These are phyloP conservation scores for Colletotrichum camelliae DNA, from an alignment of 2,329 filamentous ascomycete genomes.

Conservation along the genomic window DNA sequence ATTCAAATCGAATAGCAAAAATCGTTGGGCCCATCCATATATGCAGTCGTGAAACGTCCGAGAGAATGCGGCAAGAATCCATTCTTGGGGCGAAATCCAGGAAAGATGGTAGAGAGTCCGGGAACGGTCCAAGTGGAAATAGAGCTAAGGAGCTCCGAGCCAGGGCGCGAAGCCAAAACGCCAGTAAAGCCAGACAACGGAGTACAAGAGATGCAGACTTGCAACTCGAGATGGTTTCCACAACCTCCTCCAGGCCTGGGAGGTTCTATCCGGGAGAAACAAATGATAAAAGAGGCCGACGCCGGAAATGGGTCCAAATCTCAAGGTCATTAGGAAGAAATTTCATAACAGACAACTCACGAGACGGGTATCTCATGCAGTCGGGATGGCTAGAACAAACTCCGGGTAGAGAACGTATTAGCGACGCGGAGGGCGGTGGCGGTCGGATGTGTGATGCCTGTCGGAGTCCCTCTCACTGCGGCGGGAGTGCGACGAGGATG, in stretches of 20 bases:
- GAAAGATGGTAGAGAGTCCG: neutral
- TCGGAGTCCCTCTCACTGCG: slow-evolving; percentile 49
- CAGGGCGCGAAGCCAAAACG: slow-evolving; percentile 8
- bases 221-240: slow-evolving; percentile 13
- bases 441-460: slow-evolving; percentile 42
- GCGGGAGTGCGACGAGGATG: slow-evolving; percentile 35
- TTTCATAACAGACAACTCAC: slow-evolving; percentile 19
- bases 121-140: neutral
- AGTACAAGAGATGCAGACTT: slow-evolving; percentile 23
- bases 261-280: slow-evolving; percentile 20
- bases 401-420: slow-evolving; percentile 26
- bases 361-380: slow-evolving; percentile 22
- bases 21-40: slow-evolving; percentile 23
- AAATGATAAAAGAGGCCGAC: slow-evolving; percentile 22
- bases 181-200: slow-evolving; percentile 17
- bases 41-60: slow-evolving; percentile 25
- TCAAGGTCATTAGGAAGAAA: slow-evolving; percentile 22
- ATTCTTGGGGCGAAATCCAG: slow-evolving; percentile 8
- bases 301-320: slow-evolving; percentile 22
- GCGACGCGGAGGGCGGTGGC: slow-evolving; percentile 44
- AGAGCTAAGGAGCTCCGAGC: neutral
- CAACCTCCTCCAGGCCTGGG: slow-evolving; percentile 11
- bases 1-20: slow-evolving; percentile 17
- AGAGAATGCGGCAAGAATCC: slow-evolving; percentile 14
- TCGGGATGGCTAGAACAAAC: slow-evolving; percentile 2